Conservation (phyloP, 768 basidiomycete species). For the Russula olivacea region DNA sequence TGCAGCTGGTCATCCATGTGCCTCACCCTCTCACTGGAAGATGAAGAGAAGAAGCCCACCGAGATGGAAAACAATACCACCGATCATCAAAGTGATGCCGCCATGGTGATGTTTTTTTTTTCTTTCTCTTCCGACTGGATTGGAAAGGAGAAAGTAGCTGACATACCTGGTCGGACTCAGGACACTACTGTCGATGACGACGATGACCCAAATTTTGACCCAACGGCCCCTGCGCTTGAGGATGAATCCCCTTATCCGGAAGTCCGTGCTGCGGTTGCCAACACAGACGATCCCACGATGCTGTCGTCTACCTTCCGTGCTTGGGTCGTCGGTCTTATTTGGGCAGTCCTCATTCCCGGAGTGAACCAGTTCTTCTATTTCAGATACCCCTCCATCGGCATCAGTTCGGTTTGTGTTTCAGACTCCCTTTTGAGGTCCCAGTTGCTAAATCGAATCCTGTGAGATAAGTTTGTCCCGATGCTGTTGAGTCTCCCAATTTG, state of each 20-base stretch:
- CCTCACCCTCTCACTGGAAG: no score
- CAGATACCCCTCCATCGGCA: constrained; percentile 47
- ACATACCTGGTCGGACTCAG: background rate
- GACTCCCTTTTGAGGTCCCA: no score
- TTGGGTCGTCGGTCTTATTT: constrained; percentile 37
- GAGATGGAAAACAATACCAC: no score
- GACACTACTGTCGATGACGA: constrained; percentile 26
- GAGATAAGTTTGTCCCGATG: constrained; percentile 51
- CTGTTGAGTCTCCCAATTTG: constrained; percentile 63
- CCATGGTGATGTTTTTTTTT: no score
- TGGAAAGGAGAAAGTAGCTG: no score
- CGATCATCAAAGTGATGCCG: no score
- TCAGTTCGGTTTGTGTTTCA: constrained; percentile 27
- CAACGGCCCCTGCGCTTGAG: constrained; percentile 30
- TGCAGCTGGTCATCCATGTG: no score
- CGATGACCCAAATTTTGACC: constrained; percentile 36
- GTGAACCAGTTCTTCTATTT: constrained; percentile 79
- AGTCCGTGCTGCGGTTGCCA: constrained; percentile 46
- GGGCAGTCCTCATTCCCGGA: constrained; percentile 58
- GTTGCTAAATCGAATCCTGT: background rate
- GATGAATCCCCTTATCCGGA: constrained; percentile 54
- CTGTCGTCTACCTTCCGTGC: constrained; percentile 34
- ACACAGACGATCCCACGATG: constrained; percentile 43
- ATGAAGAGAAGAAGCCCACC: no score
- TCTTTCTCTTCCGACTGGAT: no score